Evolutionary conservation across 2,329 filamentous ascomycete genomes (phyloP).

Genomic region (Coniella lustricola): DNA sequence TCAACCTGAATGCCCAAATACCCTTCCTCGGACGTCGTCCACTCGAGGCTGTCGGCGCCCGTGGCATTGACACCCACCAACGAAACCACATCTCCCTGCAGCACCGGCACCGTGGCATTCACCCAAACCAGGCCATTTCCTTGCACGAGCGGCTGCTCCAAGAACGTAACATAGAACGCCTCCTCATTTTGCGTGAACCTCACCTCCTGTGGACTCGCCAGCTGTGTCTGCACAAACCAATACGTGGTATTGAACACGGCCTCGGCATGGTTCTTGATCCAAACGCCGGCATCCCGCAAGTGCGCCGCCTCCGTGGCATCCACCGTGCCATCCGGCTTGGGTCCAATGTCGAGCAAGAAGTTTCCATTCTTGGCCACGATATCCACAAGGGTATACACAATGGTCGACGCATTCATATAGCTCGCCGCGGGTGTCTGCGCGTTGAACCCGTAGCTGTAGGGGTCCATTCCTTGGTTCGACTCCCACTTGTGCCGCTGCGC

Average conservation of each 20-base stretch:
- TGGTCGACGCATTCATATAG: conserved; percentile 45
- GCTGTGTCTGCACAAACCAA: conserved; percentile 39
- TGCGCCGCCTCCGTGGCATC: conserved; percentile 39
- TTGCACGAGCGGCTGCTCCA: conserved; percentile 27
- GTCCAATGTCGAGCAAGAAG: conserved; percentile 49
- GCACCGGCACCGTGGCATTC: conserved; percentile 33
- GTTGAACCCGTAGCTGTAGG: conserved; percentile 54
- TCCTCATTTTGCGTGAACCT: conserved; percentile 39
- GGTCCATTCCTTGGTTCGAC: conserved; percentile 52
- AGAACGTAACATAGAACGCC: conserved; percentile 39
- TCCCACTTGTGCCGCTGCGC: conserved; percentile 53
- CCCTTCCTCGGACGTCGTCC: conserved; percentile 13
- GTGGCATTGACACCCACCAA: conserved; percentile 29
- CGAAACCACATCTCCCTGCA: conserved; percentile 34
- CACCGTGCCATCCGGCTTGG: conserved; percentile 47
- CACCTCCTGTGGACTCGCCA: conserved; percentile 25
- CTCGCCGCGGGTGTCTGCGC: conserved; percentile 39
- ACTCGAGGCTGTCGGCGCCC: conserved; percentile 1
- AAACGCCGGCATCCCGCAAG: conserved; percentile 43
- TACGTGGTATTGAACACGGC: conserved; percentile 52
- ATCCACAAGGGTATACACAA: conserved; percentile 43
- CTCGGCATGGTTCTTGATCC: conserved; percentile 47
- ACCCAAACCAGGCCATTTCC: conserved; percentile 28
- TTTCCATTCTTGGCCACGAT: conserved; percentile 51
- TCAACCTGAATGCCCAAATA: conserved; percentile 26